These are phyloP conservation scores for Lathyrus aphaca DNA, from an alignment of 306 rosid genomes.

Conservation along the genomic window DNA sequence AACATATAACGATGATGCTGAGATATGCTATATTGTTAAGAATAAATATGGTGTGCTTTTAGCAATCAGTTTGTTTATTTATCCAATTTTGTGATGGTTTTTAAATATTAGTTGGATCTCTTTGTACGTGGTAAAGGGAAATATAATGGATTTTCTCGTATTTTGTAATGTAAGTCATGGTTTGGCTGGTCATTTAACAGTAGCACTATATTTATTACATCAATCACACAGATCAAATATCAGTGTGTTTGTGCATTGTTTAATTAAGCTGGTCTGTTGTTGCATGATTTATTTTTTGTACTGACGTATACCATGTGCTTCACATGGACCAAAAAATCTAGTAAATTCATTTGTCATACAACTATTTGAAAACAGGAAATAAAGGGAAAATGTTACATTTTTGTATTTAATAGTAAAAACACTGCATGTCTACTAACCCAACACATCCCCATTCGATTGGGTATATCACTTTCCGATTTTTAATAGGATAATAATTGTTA, in stretches of 20 bases:
- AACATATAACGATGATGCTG: background rate
- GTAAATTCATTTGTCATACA: too few species aligned
- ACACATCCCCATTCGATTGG: slow-evolving; percentile 26
- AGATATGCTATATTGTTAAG: background rate
- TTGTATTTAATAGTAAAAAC: slow-evolving; percentile 1
- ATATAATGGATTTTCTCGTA: too few species aligned
- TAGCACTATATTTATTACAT: background rate
- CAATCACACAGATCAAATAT: background rate
- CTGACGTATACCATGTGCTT: background rate
- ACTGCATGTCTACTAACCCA: background rate
- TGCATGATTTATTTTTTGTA: background rate
- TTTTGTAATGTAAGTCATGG: too few species aligned
- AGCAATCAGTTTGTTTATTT: too few species aligned
- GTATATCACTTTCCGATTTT: slow-evolving; percentile 4
- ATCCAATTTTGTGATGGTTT: too few species aligned
- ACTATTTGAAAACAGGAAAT: background rate
- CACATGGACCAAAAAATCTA: background rate
- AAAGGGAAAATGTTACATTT: slow-evolving; percentile 5
- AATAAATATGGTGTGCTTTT: background rate
- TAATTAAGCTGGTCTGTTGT: background rate
- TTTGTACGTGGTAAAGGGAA: too few species aligned
- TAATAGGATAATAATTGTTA: slow-evolving; percentile 2
- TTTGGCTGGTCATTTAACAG: background rate
- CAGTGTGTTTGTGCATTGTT: background rate
- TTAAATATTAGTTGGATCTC: too few species aligned